These are phyloP conservation scores for Osmozyma mogii DNA, from an alignment of 805 yeast genomes.

Conservation along the genomic window DNA sequence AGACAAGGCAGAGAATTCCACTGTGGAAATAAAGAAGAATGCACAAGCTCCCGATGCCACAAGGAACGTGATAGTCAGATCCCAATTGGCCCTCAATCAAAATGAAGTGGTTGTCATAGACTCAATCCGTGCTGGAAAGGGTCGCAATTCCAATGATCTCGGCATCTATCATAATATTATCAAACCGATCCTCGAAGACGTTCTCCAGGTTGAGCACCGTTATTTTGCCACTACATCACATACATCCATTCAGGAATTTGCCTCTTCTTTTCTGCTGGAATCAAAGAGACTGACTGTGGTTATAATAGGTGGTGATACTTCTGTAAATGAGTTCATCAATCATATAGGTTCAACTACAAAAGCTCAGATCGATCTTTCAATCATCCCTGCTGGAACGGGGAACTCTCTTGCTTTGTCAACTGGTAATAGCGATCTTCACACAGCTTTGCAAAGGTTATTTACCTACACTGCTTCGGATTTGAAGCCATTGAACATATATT, in stretches of 20 bases:
- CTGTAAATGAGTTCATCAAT: conserved; percentile 70
- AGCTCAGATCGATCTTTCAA: conserved; percentile 18
- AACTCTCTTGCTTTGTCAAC: conserved; percentile 69
- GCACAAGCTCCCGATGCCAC: too few species aligned
- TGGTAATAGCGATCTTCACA: conserved; percentile 23
- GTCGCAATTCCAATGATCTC: conserved; percentile 17
- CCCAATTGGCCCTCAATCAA: too few species aligned
- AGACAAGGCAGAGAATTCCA: too few species aligned
- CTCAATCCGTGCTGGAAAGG: conserved; percentile 43
- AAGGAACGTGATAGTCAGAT: too few species aligned
- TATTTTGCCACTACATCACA: conserved; percentile 38
- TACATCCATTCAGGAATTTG: conserved; percentile 34
- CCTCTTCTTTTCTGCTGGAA: conserved; percentile 17
- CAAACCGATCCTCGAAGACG: conserved; percentile 36
- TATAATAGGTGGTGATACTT: conserved; percentile 81
- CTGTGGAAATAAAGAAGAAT: too few species aligned
- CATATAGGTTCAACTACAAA: conserved; percentile 15
- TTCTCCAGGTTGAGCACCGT: conserved; percentile 25
- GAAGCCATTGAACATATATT: conserved; percentile 37
- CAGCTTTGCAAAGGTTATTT: conserved; percentile 30
- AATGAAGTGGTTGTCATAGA: conserved; percentile 32
- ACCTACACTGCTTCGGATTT: conserved; percentile 11
- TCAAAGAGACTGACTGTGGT: conserved; percentile 33
- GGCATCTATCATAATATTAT: conserved; percentile 37
- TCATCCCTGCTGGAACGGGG: conserved; percentile 79